Base-by-base conservation (phyloP, 1,284 basidiomycete species). In the Chondrostereum purpureum region DNA sequence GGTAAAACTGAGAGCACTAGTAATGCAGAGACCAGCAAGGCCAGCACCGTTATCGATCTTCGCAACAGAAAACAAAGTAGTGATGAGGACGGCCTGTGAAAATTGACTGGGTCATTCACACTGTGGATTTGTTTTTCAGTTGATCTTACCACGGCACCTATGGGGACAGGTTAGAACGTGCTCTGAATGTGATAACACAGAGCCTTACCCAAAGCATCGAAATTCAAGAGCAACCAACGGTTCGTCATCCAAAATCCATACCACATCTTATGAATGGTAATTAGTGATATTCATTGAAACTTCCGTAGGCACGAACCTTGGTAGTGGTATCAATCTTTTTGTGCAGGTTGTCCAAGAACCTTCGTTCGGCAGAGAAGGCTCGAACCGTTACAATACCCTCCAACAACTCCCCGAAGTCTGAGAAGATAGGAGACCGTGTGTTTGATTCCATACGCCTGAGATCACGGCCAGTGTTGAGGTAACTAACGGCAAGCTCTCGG, bases 311-410 rank as follows among this genome's bases (percentile, higher is more conserved):
- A 45, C 55, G 47, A 49, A 79, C 81, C 71, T 80, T 75, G 0
- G 77, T 84, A 1, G 81, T 83, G 16, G 69, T 56, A 54, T 87
- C 80, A 39, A 87, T 71, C 58, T 80, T 84, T 3, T 47, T 58
- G 58, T 85, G 86, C 23, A 92, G 67, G 41, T 75, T 72, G 45
- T 86, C 74, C 54, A 92, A 72, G 69, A 95, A 93, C n/a, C 77
- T 70, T 33, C 69, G 67, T 56, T 94, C 91, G 1, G 82, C 87
- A 6, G 85, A 86, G 64, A 93, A 96, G 0, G 92, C 93, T 40
- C 92, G 79, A 31, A 95, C 88, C n/a, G 87, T 84, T 37, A 89
- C 75, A 41, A 92, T 83, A 16, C 89, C 88, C 48, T 81, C 78
- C 27, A 92, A 66, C 11, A 90, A 63, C 62, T 95, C 91, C 4